Evolutionary conservation across 495 filamentous ascomycete genomes (phyloP).

Genomic region (Daldinia childiae): DNA sequence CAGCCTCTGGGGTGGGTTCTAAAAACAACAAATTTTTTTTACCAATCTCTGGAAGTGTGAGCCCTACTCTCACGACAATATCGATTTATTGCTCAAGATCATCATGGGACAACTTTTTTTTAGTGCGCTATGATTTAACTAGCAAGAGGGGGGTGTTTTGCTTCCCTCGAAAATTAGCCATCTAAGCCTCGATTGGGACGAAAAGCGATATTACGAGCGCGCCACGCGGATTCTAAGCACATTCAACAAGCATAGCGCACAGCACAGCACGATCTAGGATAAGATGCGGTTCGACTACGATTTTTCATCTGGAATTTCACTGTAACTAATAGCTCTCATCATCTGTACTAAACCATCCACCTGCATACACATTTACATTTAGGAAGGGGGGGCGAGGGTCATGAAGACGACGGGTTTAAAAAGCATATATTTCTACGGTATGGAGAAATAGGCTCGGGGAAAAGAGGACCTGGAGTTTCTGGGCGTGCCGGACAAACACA

Average conservation of each 20-base stretch:
- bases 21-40: neutral
- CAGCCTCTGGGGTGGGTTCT: slow-evolving; percentile 25
- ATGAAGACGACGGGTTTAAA: slow-evolving; percentile 34
- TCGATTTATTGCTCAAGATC: slow-evolving; percentile 16
- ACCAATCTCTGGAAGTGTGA: slow-evolving; percentile 6
- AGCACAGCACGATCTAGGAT: slow-evolving; percentile 16
- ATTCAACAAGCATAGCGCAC: neutral
- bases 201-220: slow-evolving; percentile 13
- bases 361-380: slow-evolving; percentile 38
- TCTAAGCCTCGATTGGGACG: neutral
- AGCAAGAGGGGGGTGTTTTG: slow-evolving; percentile 16
- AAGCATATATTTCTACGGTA: slow-evolving; percentile 39
- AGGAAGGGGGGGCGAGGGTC: slow-evolving; percentile 5
- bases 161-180: neutral
- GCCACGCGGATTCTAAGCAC: slow-evolving; percentile 13
- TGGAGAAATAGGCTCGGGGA: slow-evolving; percentile 33
- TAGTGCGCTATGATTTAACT: slow-evolving; percentile 20
- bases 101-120: slow-evolving; percentile 8
- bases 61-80: slow-evolving; percentile 11
- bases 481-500: slow-evolving; percentile 29
- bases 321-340: slow-evolving; percentile 40
- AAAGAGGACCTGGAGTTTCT: slow-evolving; percentile 46
- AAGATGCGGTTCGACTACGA: slow-evolving; percentile 20
- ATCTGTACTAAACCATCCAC: slow-evolving; percentile 38
- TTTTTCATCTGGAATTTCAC: slow-evolving; percentile 26